Base-by-base conservation (phyloP, 2,329 filamentous ascomycete genomes). In the Cercospora beticola region DNA sequence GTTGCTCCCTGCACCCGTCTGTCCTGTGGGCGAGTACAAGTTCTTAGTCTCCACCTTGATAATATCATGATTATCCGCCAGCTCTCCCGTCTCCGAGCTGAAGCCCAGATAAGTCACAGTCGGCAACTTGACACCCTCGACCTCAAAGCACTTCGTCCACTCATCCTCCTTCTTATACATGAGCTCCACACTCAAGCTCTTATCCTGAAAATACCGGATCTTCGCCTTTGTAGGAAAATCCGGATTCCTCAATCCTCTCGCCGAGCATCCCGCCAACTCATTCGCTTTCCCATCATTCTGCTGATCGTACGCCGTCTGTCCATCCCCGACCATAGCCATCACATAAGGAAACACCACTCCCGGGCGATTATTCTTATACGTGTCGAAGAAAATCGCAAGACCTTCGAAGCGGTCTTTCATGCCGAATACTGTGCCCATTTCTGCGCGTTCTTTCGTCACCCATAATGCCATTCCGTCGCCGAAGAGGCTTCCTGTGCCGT, bases 361-460 rank as follows among this genome's bases (percentile, higher is more conserved):
- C 0, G 95, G 94, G 14, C 95, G 89, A 84, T 97, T 97, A 85
- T 99, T 99, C 89, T 99, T 99, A 86, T 99, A 99, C 56, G 95
- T 99, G 80, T 99, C 95, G 83, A 99, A 88, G 84, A 97, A 98
- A 81, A 99, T 87, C 65, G 93, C 95, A 58, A 99, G 86, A 4
- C 95, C 95, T 80, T 99, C 94, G 75, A 98, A 99, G 72, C 88
- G 88, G 82, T 99, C 94, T 31, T 86, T 85, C 74, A 90, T 90
- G 62, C 95, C 95, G 81, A 99, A 99, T 43, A 99, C 94, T 10
- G 89, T 86, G 16, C 95, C 95, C 68, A 85, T 82, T 75, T 90
- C 87, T 33, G 88, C 94, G 72, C 95, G 92, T 82, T 97, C 90
- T 82, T 97, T 97, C 74, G 94, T 98, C 77, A 99, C 87, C 95